Evolutionary conservation across 75 land plant species (phyloP).

Genomic region (Pseudotsuga menziesii): DNA sequence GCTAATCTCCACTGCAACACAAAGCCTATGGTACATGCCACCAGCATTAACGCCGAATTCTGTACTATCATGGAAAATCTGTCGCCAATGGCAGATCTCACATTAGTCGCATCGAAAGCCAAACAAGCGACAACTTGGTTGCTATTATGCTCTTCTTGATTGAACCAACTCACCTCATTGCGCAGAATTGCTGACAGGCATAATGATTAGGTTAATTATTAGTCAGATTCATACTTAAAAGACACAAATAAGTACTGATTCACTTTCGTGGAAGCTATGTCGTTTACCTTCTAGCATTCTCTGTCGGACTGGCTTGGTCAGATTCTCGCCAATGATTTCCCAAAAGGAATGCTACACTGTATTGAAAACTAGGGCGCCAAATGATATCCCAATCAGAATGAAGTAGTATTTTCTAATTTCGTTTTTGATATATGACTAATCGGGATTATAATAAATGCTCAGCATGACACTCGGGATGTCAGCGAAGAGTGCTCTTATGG

Average conservation of each 20-base stretch:
- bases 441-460: slow-evolving; percentile 61
- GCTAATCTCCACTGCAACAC: slow-evolving; percentile 88
- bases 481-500: slow-evolving; percentile 69
- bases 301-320: slow-evolving; percentile 71
- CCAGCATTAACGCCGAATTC: slow-evolving; percentile 72
- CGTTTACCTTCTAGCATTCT: slow-evolving; percentile 49
- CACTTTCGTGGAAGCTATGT: too few relatives aligned
- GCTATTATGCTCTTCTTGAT: slow-evolving; percentile 86
- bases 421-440: slow-evolving; percentile 37
- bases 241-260: too few relatives aligned
- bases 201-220: neutral
- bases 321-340: slow-evolving; percentile 80
- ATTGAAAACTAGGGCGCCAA: slow-evolving; percentile 63
- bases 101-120: slow-evolving; percentile 77
- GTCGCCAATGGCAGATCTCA: slow-evolving; percentile 91
- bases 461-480: slow-evolving; percentile 67
- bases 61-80: slow-evolving; percentile 82
- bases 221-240: too few relatives aligned
- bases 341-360: slow-evolving; percentile 68
- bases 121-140: slow-evolving; percentile 65
- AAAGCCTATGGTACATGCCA: slow-evolving; percentile 83
- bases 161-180: slow-evolving; percentile 93
- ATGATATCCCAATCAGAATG: slow-evolving; percentile 57
- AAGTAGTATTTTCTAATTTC: slow-evolving; percentile 72
- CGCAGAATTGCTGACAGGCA: slow-evolving; percentile 46